phyloP scores from a whole-genome alignment of 495 filamentous ascomycete genomes.

The Pyrenula massariospora region DNA sequence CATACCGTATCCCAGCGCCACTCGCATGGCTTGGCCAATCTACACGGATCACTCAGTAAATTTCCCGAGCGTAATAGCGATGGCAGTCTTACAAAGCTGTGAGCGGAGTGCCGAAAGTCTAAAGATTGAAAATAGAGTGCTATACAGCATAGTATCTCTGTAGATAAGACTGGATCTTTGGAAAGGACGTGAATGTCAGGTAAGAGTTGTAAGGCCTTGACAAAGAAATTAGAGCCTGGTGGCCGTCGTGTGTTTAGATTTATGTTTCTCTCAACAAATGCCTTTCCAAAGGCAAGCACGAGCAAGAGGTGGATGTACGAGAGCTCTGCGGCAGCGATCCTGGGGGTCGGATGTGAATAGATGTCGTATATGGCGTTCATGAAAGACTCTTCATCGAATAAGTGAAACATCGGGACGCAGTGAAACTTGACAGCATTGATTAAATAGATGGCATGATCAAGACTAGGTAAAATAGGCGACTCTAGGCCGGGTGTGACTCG shows the following conservation, averaged over 20 bases:
- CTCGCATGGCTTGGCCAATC: constrained; percentile 32
- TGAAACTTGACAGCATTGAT: constrained; percentile 34
- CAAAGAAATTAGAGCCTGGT: constrained; percentile 24
- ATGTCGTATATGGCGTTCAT: constrained; percentile 25
- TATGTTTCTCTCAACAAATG: constrained; percentile 8
- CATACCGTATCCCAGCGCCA: constrained; percentile 30
- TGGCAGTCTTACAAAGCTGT: constrained; percentile 29
- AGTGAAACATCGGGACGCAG: constrained; percentile 29
- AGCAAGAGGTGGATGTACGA: constrained; percentile 36
- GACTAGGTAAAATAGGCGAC: constrained; percentile 18
- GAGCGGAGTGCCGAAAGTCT: constrained; percentile 23
- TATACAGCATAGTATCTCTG: constrained; percentile 30
- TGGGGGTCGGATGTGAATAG: constrained; percentile 15
- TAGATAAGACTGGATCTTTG: constrained; percentile 21
- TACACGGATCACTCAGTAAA: constrained; percentile 4
- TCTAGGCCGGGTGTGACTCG: constrained; percentile 14
- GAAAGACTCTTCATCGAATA: constrained; percentile 29
- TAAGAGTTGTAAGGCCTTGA: constrained; percentile 26
- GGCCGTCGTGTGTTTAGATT: too few species aligned
- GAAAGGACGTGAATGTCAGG: constrained; percentile 22
- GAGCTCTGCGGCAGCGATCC: constrained; percentile 12
- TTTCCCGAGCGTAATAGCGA: background rate
- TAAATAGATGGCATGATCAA: constrained; percentile 28
- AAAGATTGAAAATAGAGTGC: constrained; percentile 29
- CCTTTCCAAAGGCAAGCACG: constrained; percentile 31